Evolutionary conservation across 257 asterid species (phyloP).

Genomic region (Leonotis leonurus): DNA sequence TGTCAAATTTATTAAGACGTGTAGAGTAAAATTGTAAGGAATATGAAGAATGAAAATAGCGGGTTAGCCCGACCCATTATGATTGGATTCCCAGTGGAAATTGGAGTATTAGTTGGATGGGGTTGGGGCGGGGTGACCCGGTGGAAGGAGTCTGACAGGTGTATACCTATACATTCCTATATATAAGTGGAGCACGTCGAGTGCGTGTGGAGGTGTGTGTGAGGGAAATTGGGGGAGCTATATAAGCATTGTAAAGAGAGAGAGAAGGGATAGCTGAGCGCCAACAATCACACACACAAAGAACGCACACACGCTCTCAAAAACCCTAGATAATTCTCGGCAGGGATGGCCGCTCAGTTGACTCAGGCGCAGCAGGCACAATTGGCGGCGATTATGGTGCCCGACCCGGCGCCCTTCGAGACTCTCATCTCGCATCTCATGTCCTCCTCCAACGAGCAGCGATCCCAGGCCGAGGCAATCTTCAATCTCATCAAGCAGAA

Average conservation of each 20-base stretch:
- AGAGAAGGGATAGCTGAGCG: constrained; percentile 5
- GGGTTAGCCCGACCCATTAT: too few species aligned
- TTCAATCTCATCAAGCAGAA: constrained; percentile 74
- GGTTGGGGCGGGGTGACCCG: too few species aligned
- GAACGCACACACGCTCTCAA: background rate
- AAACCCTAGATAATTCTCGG: constrained; percentile 31
- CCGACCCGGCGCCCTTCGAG: constrained; percentile 74
- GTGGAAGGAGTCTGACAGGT: too few species aligned
- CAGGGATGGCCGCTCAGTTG: constrained; percentile 53
- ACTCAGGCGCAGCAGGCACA: constrained; percentile 74
- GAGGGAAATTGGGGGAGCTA: constrained; percentile 6
- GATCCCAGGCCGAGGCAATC: constrained; percentile 85
- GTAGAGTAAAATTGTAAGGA: too few species aligned
- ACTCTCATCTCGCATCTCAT: constrained; percentile 69
- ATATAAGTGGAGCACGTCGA: constrained; percentile 17
- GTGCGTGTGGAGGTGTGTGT: constrained; percentile 19
- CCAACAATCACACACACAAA: constrained; percentile 3
- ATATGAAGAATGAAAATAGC: too few species aligned
- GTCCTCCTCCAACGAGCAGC: constrained; percentile 78
- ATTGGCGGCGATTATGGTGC: constrained; percentile 63
- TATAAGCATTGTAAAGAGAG: too few species aligned
- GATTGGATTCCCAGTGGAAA: too few species aligned
- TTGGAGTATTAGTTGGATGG: too few species aligned
- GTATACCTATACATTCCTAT: too few species aligned
- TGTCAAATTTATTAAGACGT: too few species aligned